These are phyloP conservation scores for Entomortierella beljakovae DNA, from an alignment of 192 early-diverging fungal species.

Conservation along the genomic window DNA sequence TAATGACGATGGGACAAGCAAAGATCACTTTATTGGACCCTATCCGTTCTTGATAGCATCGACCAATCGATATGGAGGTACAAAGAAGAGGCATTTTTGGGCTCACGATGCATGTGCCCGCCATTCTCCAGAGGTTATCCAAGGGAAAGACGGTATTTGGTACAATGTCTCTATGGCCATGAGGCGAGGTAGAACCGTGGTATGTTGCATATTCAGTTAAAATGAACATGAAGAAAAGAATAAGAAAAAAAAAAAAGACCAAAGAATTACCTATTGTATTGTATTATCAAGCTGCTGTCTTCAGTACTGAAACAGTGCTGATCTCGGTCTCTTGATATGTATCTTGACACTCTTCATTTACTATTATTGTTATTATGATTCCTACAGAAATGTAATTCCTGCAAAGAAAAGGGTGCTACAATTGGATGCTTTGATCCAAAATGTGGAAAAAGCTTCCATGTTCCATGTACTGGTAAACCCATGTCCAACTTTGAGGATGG, in stretches of 20 bases:
- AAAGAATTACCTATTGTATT: no score
- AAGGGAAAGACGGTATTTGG: constrained; percentile 76
- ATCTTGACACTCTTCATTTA: no score
- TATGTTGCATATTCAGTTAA: constrained; percentile 32
- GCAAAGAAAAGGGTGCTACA: constrained; percentile 86
- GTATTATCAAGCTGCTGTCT: no score
- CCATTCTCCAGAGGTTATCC: constrained; percentile 88
- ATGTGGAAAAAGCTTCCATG: constrained; percentile 86
- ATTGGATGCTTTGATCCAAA: constrained; percentile 89
- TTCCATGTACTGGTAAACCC: constrained; percentile 81
- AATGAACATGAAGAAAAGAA: no score
- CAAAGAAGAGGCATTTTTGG: constrained; percentile 77
- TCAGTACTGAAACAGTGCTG: no score
- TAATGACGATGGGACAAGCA: constrained; percentile 67
- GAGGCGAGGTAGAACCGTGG: constrained; percentile 76
- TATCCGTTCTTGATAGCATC: constrained; percentile 70
- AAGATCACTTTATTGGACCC: constrained; percentile 69
- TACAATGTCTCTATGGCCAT: constrained; percentile 87
- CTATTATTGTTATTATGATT: constrained; percentile 1
- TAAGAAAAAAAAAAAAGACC: no score
- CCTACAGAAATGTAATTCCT: constrained; percentile 73
- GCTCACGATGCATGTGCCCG: constrained; percentile 86
- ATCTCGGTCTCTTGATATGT: no score
- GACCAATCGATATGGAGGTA: constrained; percentile 61
- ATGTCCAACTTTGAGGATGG: constrained; percentile 80